Evolutionary conservation across 2,329 filamentous ascomycete species (phyloP).

Genomic region (Scedosporium minutisporum): DNA sequence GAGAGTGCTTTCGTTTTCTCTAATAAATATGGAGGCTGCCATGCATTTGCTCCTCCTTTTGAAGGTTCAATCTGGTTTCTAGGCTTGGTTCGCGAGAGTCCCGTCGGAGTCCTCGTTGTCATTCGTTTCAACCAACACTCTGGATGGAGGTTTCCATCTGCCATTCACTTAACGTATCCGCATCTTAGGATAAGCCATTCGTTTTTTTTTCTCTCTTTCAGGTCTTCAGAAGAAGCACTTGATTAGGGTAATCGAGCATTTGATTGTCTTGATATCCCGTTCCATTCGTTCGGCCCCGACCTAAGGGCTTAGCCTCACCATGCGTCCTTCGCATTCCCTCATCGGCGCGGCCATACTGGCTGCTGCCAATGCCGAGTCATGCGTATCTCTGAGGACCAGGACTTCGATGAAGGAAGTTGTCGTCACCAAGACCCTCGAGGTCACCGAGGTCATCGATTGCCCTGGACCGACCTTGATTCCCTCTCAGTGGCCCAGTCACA

Average conservation of each 20-base stretch:
- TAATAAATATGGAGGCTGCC: not conserved
- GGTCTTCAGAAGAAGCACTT: not conserved
- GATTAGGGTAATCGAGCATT: not conserved
- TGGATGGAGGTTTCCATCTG: not conserved
- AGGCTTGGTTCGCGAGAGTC: not conserved
- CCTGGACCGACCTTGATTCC: not conserved
- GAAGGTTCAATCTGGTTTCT: not conserved
- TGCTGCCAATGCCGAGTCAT: not conserved
- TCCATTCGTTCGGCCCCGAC: not conserved
- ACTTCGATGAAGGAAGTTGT: slow-evolving; percentile 1
- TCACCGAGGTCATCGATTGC: slow-evolving; percentile 2
- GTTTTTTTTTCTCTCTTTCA: not conserved
- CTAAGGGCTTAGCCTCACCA: not conserved
- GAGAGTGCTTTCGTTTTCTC: not conserved
- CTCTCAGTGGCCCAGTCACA: not conserved
- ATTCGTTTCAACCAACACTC: not conserved
- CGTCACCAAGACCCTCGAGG: slow-evolving; percentile 1
- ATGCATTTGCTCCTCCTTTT: not conserved
- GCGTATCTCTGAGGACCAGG: not conserved
- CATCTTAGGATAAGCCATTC: not conserved
- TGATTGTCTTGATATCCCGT: not conserved
- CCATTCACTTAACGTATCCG: not conserved
- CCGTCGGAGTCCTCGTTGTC: not conserved
- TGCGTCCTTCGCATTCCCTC: not conserved
- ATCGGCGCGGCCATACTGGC: not conserved